phyloP scores from a whole-genome alignment of 306 rosid species.

The Notholithocarpus densiflorus region DNA sequence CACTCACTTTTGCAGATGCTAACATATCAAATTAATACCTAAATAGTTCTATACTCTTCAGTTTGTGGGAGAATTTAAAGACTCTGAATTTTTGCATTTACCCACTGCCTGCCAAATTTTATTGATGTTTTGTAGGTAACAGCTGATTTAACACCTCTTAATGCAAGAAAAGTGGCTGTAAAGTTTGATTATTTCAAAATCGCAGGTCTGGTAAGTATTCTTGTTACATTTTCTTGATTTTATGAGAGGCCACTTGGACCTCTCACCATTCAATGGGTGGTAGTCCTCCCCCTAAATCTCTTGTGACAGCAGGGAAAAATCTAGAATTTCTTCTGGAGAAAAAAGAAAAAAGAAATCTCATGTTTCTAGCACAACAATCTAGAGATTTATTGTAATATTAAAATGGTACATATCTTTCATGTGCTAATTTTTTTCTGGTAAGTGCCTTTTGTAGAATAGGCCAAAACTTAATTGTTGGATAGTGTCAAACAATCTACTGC shows the following conservation, averaged over 20 bases:
- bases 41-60: neutral
- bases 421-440: no score
- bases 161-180: constrained; percentile 84
- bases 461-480: no score
- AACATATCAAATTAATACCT: neutral
- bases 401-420: no score
- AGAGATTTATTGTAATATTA: no score
- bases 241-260: neutral
- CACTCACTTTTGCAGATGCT: neutral
- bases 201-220: constrained; percentile 69
- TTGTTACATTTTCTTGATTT: neutral
- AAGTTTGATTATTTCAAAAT: constrained; percentile 82
- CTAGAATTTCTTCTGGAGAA: no score
- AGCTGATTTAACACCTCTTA: constrained; percentile 81
- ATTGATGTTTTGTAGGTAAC: constrained; percentile 61
- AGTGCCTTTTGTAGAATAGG: no score
- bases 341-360: no score
- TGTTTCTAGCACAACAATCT: no score
- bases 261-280: neutral
- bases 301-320: neutral
- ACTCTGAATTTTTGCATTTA: constrained; percentile 4
- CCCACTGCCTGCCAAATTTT: neutral
- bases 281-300: no score
- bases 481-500: no score
- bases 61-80: neutral